Conservation (phyloP, 148 eudicot genomes). For the Vaccinium macrocarpon region DNA sequence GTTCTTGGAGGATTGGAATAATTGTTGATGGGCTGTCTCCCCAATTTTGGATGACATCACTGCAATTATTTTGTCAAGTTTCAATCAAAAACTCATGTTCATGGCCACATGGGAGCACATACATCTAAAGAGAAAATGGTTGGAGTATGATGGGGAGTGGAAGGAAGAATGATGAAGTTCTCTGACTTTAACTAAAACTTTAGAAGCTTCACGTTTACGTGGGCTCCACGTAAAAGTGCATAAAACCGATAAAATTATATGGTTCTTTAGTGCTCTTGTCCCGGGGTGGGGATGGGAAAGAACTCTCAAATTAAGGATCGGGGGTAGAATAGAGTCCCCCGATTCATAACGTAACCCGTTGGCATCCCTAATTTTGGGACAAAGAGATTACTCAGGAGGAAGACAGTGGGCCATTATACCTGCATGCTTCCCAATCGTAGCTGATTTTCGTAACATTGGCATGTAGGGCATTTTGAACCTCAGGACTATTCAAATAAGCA, state of each 20-base stretch:
- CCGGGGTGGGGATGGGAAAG: too few species aligned
- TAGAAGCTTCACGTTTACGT: too few species aligned
- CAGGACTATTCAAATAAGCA: constrained; percentile 56
- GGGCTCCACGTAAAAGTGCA: too few species aligned
- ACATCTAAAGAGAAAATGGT: neutral
- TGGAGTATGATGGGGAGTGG: neutral
- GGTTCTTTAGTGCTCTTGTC: too few species aligned
- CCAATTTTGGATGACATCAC: constrained; percentile 39
- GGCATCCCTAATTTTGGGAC: too few species aligned
- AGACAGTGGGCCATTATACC: constrained; percentile 28
- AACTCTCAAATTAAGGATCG: too few species aligned
- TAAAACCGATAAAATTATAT: too few species aligned
- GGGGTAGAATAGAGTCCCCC: too few species aligned
- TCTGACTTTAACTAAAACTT: too few species aligned
- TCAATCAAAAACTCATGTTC: neutral
- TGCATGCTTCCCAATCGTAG: constrained; percentile 67
- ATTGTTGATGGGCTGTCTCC: constrained; percentile 55
- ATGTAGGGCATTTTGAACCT: constrained; percentile 73
- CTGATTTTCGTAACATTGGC: constrained; percentile 59
- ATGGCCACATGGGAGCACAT: neutral
- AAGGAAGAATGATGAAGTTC: neutral
- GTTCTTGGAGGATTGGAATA: constrained; percentile 56
- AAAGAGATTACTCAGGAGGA: neutral
- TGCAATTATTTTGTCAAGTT: constrained; percentile 19
- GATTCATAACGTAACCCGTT: too few species aligned